Conservation (phyloP, 495 filamentous ascomycete species). For the Aspergillus cristatus region DNA sequence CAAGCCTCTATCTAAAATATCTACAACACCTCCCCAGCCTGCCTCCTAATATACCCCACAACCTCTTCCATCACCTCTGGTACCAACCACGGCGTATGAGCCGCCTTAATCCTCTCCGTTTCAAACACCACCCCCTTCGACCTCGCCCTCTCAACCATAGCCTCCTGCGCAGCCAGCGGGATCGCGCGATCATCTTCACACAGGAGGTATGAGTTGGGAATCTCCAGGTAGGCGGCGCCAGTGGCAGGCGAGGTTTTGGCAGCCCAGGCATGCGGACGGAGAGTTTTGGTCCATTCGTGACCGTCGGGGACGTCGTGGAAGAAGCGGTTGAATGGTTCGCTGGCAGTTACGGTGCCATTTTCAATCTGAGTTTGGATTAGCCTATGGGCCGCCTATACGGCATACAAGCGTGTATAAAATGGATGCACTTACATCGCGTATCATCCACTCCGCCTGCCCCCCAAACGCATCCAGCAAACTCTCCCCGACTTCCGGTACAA, state of each 20-base stretch:
- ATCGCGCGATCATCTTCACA: constrained; percentile 30
- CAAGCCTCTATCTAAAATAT: background rate
- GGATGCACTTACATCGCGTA: constrained; percentile 26
- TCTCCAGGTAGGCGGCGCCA: constrained; percentile 18
- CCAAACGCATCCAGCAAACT: constrained; percentile 28
- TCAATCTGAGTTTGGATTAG: constrained; percentile 5
- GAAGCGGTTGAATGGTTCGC: constrained; percentile 21
- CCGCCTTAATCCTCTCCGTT: constrained; percentile 22
- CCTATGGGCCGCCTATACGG: too few species aligned
- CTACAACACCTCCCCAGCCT: constrained; percentile 6
- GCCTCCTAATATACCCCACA: constrained; percentile 13
- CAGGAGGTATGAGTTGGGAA: constrained; percentile 23
- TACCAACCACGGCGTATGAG: constrained; percentile 27
- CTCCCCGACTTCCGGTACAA: constrained; percentile 28
- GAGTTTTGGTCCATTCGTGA: constrained; percentile 18
- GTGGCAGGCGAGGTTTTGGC: constrained; percentile 25
- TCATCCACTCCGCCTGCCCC: constrained; percentile 24
- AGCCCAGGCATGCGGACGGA: constrained; percentile 24
- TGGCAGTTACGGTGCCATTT: constrained; percentile 19
- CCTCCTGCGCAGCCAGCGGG: constrained; percentile 28
- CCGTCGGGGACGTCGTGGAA: constrained; percentile 33
- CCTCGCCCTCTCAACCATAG: constrained; percentile 26
- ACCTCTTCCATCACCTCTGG: constrained; percentile 14
- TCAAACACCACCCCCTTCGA: constrained; percentile 17
- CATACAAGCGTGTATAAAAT: background rate